Evolutionary conservation across 2,329 filamentous ascomycete genomes (phyloP).

Genomic region (Fulvia fulva): DNA sequence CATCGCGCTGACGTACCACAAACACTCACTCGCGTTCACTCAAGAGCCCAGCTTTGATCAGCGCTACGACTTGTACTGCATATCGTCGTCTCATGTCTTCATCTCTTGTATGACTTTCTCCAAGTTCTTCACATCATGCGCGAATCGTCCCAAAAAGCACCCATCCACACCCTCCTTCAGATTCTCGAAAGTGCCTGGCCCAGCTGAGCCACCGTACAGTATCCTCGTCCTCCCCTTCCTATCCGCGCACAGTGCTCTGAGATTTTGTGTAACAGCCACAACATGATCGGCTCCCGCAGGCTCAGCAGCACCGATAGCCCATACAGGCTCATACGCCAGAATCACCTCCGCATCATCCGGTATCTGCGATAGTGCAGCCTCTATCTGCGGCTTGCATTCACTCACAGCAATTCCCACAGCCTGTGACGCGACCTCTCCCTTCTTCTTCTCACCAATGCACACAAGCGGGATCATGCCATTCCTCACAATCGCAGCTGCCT

Average conservation of each 20-base stretch:
- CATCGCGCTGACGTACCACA: too few relatives aligned
- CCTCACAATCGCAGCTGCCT: constrained; percentile 63
- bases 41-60: too few relatives aligned
- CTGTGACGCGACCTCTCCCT: constrained; percentile 41
- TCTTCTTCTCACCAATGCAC: constrained; percentile 70
- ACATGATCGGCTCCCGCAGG: constrained; percentile 72
- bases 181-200: constrained; percentile 68
- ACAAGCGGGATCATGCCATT: constrained; percentile 73
- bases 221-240: constrained; percentile 62
- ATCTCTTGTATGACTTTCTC: constrained; percentile 70
- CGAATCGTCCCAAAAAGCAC: constrained; percentile 76
- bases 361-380: constrained; percentile 58
- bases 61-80: too few relatives aligned
- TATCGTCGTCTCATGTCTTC: neutral
- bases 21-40: too few relatives aligned
- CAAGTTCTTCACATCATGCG: constrained; percentile 69
- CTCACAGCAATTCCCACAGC: constrained; percentile 57
- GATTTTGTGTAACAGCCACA: constrained; percentile 61
- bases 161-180: constrained; percentile 71
- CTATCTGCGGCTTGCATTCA: constrained; percentile 65
- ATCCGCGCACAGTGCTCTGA: constrained; percentile 53
- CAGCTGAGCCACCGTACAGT: constrained; percentile 78
- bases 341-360: constrained; percentile 64
- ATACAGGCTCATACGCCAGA: constrained; percentile 82
- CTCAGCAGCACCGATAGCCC: constrained; percentile 74